phyloP scores from a whole-genome alignment of 257 asterid species.

The Jacaranda copaia region DNA sequence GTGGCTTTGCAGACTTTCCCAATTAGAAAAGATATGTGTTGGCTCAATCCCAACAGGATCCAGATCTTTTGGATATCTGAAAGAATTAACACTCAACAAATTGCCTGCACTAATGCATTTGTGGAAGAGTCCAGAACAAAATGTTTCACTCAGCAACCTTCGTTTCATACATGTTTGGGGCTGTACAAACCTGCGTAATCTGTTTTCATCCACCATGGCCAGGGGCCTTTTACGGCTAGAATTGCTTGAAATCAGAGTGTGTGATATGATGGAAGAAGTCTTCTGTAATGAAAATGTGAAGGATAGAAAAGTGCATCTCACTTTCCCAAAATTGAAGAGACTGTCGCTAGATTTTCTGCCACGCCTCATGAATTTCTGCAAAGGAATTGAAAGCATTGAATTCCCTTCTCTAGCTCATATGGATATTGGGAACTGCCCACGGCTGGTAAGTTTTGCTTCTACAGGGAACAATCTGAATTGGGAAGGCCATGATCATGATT shows the following conservation, averaged over 20 bases:
- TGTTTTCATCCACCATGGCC: background rate
- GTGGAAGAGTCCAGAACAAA: background rate
- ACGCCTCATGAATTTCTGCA: background rate
- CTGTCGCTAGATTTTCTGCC: background rate
- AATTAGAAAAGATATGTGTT: background rate
- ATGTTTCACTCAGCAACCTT: slow-evolving; percentile 11
- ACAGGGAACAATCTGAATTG: background rate
- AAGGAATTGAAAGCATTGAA: slow-evolving; percentile 14
- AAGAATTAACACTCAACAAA: background rate
- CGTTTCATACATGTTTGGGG: background rate
- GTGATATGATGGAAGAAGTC: slow-evolving; percentile 11
- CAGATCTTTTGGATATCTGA: background rate
- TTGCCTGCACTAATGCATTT: background rate
- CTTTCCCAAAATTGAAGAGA: slow-evolving; percentile 16
- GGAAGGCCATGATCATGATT: background rate
- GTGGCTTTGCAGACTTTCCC: background rate
- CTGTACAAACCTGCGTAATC: background rate
- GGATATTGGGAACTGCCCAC: background rate
- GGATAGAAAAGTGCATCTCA: background rate
- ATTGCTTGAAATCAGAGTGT: background rate
- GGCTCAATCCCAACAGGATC: background rate
- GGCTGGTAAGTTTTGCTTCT: background rate
- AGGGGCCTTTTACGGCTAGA: background rate
- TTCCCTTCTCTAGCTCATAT: background rate
- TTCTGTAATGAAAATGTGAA: background rate